These are phyloP conservation scores for Lachancea waltii DNA, from an alignment of 805 yeast species.

Conservation along the genomic window DNA sequence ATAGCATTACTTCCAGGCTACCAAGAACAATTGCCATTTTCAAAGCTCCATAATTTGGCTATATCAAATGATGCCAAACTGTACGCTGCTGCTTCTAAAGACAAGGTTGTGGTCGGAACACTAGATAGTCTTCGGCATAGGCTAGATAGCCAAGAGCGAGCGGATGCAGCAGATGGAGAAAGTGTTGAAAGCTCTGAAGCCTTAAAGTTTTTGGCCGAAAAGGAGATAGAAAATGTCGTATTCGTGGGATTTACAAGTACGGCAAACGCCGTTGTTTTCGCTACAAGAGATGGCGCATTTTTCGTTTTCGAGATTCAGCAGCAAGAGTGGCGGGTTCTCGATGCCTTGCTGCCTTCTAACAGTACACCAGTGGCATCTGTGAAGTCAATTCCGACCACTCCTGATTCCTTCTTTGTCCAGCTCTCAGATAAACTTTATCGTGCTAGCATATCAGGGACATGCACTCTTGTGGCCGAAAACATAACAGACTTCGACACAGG, in stretches of 20 bases:
- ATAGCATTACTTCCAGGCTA: slow-evolving; percentile 33
- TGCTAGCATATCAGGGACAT: neutral
- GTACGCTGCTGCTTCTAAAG: slow-evolving; percentile 37
- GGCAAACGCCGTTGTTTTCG: neutral
- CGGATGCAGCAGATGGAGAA: neutral
- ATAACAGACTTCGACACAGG: slow-evolving; percentile 5
- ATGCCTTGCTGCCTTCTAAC: neutral
- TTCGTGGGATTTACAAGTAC: slow-evolving; percentile 3
- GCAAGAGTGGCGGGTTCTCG: neutral
- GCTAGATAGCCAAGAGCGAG: neutral
- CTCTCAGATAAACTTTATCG: neutral
- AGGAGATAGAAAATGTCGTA: slow-evolving; percentile 3
- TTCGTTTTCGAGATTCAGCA: neutral
- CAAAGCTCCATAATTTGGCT: slow-evolving; percentile 33
- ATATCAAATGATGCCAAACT: slow-evolving; percentile 31
- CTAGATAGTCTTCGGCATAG: slow-evolving; percentile 28
- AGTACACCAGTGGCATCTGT: neutral
- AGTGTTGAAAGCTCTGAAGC: neutral
- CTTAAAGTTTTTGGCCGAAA: neutral
- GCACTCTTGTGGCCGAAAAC: neutral
- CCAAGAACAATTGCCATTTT: slow-evolving; percentile 34
- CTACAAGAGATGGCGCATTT: neutral
- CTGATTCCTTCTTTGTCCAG: slow-evolving; percentile 1
- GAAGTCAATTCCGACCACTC: neutral
- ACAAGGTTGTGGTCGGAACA: slow-evolving; percentile 32